Evolutionary conservation across 2,329 filamentous ascomycete species (phyloP).

Genomic region (Tolypocladium endophyticum): DNA sequence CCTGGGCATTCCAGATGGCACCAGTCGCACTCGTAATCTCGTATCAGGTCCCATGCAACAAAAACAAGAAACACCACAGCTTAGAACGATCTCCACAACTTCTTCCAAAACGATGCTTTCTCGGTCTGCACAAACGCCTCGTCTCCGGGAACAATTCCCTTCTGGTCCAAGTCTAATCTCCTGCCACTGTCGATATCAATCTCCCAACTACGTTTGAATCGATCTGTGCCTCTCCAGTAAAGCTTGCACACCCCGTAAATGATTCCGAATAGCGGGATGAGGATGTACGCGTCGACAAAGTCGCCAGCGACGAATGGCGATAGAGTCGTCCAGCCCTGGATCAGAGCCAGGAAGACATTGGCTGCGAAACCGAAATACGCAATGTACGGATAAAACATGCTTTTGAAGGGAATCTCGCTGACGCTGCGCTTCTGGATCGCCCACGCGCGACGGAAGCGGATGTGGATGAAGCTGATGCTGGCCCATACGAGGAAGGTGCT

Average conservation of each 20-base stretch:
- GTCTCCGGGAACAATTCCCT: constrained; percentile 16
- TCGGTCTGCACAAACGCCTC: constrained; percentile 14
- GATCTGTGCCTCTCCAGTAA: constrained; percentile 37
- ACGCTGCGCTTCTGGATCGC: constrained; percentile 42
- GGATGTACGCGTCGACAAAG: constrained; percentile 55
- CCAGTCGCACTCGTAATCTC: not conserved
- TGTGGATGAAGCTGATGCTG: constrained; percentile 58
- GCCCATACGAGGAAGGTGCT: constrained; percentile 66
- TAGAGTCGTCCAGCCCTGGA: constrained; percentile 52
- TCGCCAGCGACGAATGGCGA: constrained; percentile 44
- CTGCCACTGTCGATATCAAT: constrained; percentile 47
- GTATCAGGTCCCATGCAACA: not conserved
- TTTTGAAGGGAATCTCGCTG: constrained; percentile 44
- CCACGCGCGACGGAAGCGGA: constrained; percentile 60
- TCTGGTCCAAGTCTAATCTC: constrained; percentile 42
- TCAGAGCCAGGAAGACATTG: constrained; percentile 47
- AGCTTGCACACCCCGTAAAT: constrained; percentile 48
- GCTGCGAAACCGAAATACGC: constrained; percentile 48
- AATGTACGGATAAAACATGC: constrained; percentile 44
- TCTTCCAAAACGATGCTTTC: constrained; percentile 30
- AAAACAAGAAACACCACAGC: not conserved
- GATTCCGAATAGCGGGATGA: constrained; percentile 47
- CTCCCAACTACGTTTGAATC: constrained; percentile 36
- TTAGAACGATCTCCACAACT: constrained; percentile 30
- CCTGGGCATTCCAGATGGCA: not conserved